Evolutionary conservation across 2,329 filamentous ascomycete genomes (phyloP).

Genomic region (Myriosclerotinia curreyana): DNA sequence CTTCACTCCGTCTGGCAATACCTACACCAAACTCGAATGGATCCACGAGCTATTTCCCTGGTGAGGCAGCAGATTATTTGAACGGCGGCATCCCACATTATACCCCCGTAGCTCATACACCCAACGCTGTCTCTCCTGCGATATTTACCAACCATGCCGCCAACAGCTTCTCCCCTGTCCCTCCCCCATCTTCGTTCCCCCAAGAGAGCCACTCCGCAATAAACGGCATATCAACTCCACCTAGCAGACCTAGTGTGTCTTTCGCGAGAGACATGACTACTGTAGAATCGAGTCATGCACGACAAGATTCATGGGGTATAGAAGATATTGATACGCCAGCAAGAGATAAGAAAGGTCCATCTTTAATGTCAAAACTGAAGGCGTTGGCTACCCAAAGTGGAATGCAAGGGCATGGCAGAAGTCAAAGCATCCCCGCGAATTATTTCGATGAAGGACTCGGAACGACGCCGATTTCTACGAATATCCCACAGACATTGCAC

Average conservation of each 20-base stretch:
- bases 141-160: slow-evolving; percentile 12
- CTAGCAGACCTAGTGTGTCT: slow-evolving; percentile 66
- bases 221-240: slow-evolving; percentile 36
- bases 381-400: slow-evolving; percentile 60
- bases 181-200: slow-evolving; percentile 22
- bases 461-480: slow-evolving; percentile 48
- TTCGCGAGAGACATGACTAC: slow-evolving; percentile 56
- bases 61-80: slow-evolving; percentile 38
- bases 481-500: slow-evolving; percentile 52
- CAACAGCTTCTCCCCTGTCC: slow-evolving; percentile 22
- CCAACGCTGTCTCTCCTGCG: background rate
- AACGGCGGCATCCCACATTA: slow-evolving; percentile 37
- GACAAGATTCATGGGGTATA: slow-evolving; percentile 57
- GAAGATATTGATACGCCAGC: slow-evolving; percentile 60
- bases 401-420: slow-evolving; percentile 45
- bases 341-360: slow-evolving; percentile 60
- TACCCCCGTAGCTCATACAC: background rate
- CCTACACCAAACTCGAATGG: slow-evolving; percentile 25
- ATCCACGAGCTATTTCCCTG: slow-evolving; percentile 23
- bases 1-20: slow-evolving; percentile 24
- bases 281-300: slow-evolving; percentile 52
- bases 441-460: slow-evolving; percentile 39
- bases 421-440: slow-evolving; percentile 40
- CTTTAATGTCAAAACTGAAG: slow-evolving; percentile 76
- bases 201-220: slow-evolving; percentile 20